Evolutionary conservation across 495 filamentous ascomycete species (phyloP).

Genomic region (Margaritispora aquatica): DNA sequence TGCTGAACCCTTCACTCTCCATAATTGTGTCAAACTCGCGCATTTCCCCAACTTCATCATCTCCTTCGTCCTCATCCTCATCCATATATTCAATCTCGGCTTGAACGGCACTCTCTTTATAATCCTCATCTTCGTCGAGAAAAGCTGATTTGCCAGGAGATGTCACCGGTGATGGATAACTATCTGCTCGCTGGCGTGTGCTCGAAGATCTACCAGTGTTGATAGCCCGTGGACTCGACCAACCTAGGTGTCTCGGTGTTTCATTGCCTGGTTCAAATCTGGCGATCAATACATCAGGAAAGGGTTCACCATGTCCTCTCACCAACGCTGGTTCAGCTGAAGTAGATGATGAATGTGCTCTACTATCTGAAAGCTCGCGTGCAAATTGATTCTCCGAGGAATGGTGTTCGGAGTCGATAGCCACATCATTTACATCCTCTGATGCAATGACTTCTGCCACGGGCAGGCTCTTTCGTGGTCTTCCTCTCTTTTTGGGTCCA

Average conservation of each 20-base stretch:
- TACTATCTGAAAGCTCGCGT: no score
- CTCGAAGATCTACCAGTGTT: not conserved
- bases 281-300: conserved; percentile 15
- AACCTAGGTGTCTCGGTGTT: conserved; percentile 16
- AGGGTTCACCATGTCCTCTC: not conserved
- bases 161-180: conserved; percentile 5
- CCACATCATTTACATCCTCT: no score
- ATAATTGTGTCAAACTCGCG: conserved; percentile 25
- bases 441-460: conserved; percentile 15
- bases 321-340: conserved; percentile 17
- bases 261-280: conserved; percentile 20
- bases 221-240: conserved; percentile 21
- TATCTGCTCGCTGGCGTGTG: not conserved
- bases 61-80: conserved; percentile 14
- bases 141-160: not conserved
- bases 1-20: conserved; percentile 26
- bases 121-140: not conserved
- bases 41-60: conserved; percentile 14
- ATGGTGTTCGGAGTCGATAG: no score
- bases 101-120: no score
- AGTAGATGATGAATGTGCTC: no score
- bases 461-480: conserved; percentile 17
- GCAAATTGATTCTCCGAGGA: no score
- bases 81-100: conserved; percentile 2
- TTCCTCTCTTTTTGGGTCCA: conserved; percentile 13